Evolutionary conservation across 73 alveolate species (phyloP).

Genomic region (Paramecium pentaurelia): DNA sequence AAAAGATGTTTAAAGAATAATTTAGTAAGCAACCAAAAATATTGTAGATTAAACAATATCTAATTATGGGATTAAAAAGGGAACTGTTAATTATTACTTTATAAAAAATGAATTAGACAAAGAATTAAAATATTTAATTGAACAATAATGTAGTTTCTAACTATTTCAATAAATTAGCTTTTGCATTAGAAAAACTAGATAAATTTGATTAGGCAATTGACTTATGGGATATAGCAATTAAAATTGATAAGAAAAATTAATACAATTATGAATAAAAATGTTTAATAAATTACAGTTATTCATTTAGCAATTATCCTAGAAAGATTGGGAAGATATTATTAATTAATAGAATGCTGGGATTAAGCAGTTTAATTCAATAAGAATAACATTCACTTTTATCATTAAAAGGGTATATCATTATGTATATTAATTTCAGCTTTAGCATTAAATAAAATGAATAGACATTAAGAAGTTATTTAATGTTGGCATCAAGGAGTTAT

Average conservation of each 20-base stretch:
- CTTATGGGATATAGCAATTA: background rate
- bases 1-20: background rate
- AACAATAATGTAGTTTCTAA: background rate
- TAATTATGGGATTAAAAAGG: background rate
- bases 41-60: background rate
- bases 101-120: background rate
- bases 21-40: background rate
- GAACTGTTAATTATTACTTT: background rate
- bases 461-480: background rate
- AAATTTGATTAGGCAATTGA: background rate
- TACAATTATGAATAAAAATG: background rate
- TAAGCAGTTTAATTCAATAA: background rate
- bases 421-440: background rate
- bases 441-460: background rate
- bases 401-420: background rate
- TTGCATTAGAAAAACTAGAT: background rate
- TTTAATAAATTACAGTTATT: background rate
- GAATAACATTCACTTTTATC: background rate
- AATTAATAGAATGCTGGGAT: background rate
- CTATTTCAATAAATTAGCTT: background rate
- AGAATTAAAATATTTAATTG: background rate
- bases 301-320: background rate
- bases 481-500: background rate
- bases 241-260: background rate
- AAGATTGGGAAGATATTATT: background rate